Evolutionary conservation across 2,329 filamentous ascomycete genomes (phyloP).

Genomic region (Xylariomycetidae sp.): DNA sequence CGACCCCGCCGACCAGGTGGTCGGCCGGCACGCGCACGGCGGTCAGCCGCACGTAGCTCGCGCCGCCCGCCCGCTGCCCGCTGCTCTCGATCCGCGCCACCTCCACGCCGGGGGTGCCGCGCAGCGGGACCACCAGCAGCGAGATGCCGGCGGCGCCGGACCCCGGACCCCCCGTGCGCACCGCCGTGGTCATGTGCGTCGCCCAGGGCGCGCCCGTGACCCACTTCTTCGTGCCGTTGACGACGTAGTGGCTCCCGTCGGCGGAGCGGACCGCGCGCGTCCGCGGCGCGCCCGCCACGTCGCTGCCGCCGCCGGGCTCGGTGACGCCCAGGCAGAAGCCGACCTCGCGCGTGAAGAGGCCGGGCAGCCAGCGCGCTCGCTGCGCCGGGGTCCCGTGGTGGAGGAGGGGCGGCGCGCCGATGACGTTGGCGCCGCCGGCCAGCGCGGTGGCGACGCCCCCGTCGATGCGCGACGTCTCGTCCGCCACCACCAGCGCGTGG

Average conservation of each 20-base stretch:
- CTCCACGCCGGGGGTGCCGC: slow-evolving; percentile 39
- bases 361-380: slow-evolving; percentile 24
- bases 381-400: slow-evolving; percentile 20
- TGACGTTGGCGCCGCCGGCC: slow-evolving; percentile 46
- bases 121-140: slow-evolving; percentile 47
- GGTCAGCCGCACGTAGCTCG: slow-evolving; percentile 48
- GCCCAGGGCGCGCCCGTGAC: slow-evolving; percentile 58
- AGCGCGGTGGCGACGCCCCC: slow-evolving; percentile 49
- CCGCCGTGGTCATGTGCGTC: slow-evolving; percentile 57
- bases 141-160: slow-evolving; percentile 45
- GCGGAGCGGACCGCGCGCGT: slow-evolving; percentile 44
- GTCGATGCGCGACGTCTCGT: slow-evolving; percentile 36
- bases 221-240: slow-evolving; percentile 60
- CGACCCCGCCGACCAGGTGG: slow-evolving; percentile 40
- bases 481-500: slow-evolving; percentile 29
- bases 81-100: slow-evolving; percentile 53
- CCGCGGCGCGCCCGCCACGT: slow-evolving; percentile 56
- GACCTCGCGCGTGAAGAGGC: slow-evolving; percentile 45
- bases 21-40: slow-evolving; percentile 45
- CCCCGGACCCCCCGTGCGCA: slow-evolving; percentile 51
- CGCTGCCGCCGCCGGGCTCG: slow-evolving; percentile 42
- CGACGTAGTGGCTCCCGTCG: slow-evolving; percentile 45
- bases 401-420: slow-evolving; percentile 28
- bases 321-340: slow-evolving; percentile 24
- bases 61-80: slow-evolving; percentile 58